These are phyloP conservation scores for Hypoxylon sp. DNA, from an alignment of 2,329 filamentous ascomycete species.

Conservation along the genomic window DNA sequence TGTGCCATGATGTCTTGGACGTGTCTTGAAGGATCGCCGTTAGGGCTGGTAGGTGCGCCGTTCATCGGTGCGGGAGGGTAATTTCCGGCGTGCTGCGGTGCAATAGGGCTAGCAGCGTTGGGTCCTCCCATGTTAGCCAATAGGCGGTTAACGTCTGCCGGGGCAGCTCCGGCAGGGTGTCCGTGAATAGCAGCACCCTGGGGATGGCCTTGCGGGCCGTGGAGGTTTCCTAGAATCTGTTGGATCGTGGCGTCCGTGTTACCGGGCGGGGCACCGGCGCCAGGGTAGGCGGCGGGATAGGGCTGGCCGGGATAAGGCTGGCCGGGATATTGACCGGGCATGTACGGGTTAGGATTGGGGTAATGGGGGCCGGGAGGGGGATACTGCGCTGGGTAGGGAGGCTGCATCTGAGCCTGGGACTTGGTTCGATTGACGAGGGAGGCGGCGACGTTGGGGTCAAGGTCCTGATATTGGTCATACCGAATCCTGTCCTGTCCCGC, in stretches of 20 bases:
- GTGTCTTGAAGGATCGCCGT: slow-evolving; percentile 57
- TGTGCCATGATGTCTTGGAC: slow-evolving; percentile 80
- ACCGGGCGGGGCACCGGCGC: slow-evolving; percentile 33
- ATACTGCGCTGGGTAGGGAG: slow-evolving; percentile 42
- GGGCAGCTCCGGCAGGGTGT: slow-evolving; percentile 43
- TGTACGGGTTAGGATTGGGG: too few relatives aligned
- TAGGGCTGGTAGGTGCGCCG: slow-evolving; percentile 41
- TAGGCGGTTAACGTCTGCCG: slow-evolving; percentile 40
- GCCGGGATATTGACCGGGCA: too few relatives aligned
- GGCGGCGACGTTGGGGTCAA: slow-evolving; percentile 79
- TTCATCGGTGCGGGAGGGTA: slow-evolving; percentile 42
- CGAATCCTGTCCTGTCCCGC: slow-evolving; percentile 76
- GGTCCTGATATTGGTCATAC: slow-evolving; percentile 86
- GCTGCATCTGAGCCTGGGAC: slow-evolving; percentile 45
- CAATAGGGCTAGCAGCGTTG: slow-evolving; percentile 41
- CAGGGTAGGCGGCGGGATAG: slow-evolving; percentile 31
- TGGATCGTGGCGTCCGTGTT: slow-evolving; percentile 47
- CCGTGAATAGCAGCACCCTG: slow-evolving; percentile 35
- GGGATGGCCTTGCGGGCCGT: slow-evolving; percentile 37
- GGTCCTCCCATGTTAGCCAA: slow-evolving; percentile 41
- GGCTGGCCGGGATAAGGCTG: slow-evolving; percentile 32
- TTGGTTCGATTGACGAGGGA: slow-evolving; percentile 82
- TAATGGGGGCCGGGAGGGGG: slow-evolving; percentile 43
- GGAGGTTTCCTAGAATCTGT: slow-evolving; percentile 46
- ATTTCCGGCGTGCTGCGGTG: slow-evolving; percentile 41